These are phyloP conservation scores for Penicillium subrubescens DNA, from an alignment of 495 filamentous ascomycete species.

Conservation along the genomic window DNA sequence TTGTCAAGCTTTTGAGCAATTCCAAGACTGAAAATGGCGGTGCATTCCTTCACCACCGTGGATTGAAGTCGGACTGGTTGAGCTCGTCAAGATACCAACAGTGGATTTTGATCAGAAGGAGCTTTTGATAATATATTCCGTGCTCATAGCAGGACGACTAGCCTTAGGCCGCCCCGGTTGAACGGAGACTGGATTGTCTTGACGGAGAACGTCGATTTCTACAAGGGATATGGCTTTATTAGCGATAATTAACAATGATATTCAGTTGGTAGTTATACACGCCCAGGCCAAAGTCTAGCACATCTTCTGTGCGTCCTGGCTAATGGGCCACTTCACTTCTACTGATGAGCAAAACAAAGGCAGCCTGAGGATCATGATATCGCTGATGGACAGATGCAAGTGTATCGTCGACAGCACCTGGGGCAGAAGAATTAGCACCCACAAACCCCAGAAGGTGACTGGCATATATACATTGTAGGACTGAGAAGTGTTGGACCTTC, in stretches of 20 bases:
- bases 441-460: background rate
- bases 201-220: background rate
- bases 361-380: background rate
- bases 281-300: background rate
- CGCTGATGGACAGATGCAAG: background rate
- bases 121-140: background rate
- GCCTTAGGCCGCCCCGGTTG: background rate
- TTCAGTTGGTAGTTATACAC: background rate
- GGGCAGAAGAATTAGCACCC: background rate
- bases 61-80: background rate
- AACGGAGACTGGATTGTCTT: background rate
- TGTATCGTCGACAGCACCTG: background rate
- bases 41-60: background rate
- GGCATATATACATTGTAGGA: slow-evolving; percentile 11
- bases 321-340: background rate
- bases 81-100: background rate
- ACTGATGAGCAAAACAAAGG: background rate
- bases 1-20: background rate
- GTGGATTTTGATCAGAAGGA: background rate
- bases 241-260: background rate
- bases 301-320: background rate
- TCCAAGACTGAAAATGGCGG: background rate
- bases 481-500: background rate
- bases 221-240: background rate
- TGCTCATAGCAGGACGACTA: background rate